Base-by-base conservation (phyloP, 495 filamentous ascomycete species). In the Astrothelium macrocarpum region DNA sequence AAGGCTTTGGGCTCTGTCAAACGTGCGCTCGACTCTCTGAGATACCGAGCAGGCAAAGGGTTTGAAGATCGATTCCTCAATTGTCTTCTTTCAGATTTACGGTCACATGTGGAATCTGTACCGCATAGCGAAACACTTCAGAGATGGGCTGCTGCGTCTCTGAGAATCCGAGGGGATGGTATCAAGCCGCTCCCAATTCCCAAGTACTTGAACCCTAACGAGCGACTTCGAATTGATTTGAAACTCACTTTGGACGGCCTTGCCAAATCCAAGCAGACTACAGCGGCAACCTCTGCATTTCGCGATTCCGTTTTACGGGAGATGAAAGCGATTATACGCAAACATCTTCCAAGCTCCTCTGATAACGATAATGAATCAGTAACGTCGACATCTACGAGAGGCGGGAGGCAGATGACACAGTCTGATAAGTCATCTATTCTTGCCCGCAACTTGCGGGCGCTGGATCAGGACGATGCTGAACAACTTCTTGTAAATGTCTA, bases 301-400 rank as follows among this genome's bases (percentile, higher is more conserved):
- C 85, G 91, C 65, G 92, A 93, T n/a, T 85, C 90, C 0, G 83
- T 93, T 16, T 76, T 95, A 59, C 85, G 89, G 23, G 94, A 97
- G 75, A 87, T 97, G 71, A 90, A 92, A 66, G 86, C 81, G 25
- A 79, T 97, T 25, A 94, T 99, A 56, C 86, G 90, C 42, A 81
- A 85, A 62, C 86, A 91, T 32, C 80, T 99, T 58, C 94, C 94
- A 2, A 94, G 89, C 67, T 94, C 90, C 36, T 92, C 84, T 69
- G 93, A 96, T 62, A 93, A 97, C 70, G 94, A 97, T 69, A 88
- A 85, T 62, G 91, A 96, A 71, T 95, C 90, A 1, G 84, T 91
- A 74, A 85, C 92, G 71, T 99, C 94, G 0, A 81, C 85, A 4
- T 94, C 91, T 29, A 96, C 95, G 0, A 80, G 89, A 70, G 83